A percentile compares a stretch with the other conserved stretches of the same genome.
Evolutionary conservation across 2,329 filamentous ascomycete genomes (phyloP).

Genomic region (Colletotrichum sp.): DNA sequence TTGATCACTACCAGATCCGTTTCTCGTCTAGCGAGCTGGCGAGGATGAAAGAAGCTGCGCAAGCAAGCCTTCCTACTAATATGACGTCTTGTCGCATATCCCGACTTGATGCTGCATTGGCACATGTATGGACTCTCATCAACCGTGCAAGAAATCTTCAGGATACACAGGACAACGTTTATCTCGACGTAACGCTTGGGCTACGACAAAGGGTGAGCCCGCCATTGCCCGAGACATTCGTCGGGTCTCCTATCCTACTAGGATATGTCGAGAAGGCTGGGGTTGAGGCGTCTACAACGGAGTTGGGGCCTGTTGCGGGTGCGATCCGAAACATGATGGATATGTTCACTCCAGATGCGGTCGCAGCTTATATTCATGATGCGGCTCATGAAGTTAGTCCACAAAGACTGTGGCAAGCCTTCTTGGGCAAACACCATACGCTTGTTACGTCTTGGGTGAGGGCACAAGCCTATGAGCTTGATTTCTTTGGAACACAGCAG

Average conservation of each 20-base stretch:
- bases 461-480: constrained; percentile 41
- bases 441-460: constrained; percentile 50
- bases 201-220: constrained; percentile 41
- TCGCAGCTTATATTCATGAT: constrained; percentile 46
- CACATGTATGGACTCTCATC: constrained; percentile 50
- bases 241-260: constrained; percentile 49
- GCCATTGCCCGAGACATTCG: constrained; percentile 42
- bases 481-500: constrained; percentile 35
- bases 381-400: constrained; percentile 46
- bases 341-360: constrained; percentile 38
- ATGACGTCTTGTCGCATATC: constrained; percentile 31
- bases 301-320: constrained; percentile 27
- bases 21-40: constrained; percentile 39
- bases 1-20: constrained; percentile 39
- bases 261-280: constrained; percentile 32
- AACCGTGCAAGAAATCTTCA: constrained; percentile 40
- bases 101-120: constrained; percentile 48
- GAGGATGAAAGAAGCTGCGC: constrained; percentile 31
- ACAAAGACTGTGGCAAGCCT: constrained; percentile 52
- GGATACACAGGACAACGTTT: constrained; percentile 32
- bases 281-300: not conserved
- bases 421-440: constrained; percentile 44
- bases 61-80: constrained; percentile 2
- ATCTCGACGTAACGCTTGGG: constrained; percentile 45
- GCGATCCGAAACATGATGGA: constrained; percentile 38